phyloP scores from a whole-genome alignment of 208 protist genomes.

The Lotmaria passim region DNA sequence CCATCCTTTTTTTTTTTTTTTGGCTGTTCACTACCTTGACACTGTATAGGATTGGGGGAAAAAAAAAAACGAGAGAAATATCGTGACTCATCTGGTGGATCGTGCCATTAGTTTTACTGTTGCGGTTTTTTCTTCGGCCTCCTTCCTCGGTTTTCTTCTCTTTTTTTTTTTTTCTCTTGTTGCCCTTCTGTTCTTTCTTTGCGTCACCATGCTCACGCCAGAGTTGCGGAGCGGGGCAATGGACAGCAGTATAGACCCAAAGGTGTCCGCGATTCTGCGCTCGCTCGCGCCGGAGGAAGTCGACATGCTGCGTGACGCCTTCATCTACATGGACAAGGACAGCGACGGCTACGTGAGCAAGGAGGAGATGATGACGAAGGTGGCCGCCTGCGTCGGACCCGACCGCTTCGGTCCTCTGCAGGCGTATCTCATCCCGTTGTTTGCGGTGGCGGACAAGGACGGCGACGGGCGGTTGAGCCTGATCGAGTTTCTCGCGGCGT shows the following conservation, averaged over 20 bases:
- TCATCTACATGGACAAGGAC: slow-evolving; percentile 86
- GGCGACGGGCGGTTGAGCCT: slow-evolving; percentile 65
- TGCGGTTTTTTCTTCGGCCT: neutral
- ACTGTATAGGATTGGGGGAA: too few relatives aligned
- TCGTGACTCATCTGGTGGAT: too few relatives aligned
- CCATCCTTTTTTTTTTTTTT: too few relatives aligned
- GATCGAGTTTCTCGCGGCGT: slow-evolving; percentile 78
- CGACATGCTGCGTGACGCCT: slow-evolving; percentile 89
- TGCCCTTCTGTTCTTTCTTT: neutral
- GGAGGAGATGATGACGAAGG: slow-evolving; percentile 61
- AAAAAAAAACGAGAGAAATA: too few relatives aligned
- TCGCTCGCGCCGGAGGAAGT: slow-evolving; percentile 76
- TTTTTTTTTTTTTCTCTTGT: slow-evolving; percentile 16
- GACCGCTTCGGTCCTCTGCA: slow-evolving; percentile 58
- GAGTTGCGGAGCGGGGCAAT: neutral
- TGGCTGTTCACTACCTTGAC: too few relatives aligned
- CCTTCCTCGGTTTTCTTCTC: neutral
- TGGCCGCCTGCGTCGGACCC: slow-evolving; percentile 46
- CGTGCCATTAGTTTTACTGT: too few relatives aligned
- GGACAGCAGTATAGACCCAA: slow-evolving; percentile 24
- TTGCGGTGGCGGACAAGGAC: slow-evolving; percentile 82
- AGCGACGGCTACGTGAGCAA: slow-evolving; percentile 75
- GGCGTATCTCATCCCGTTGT: slow-evolving; percentile 72
- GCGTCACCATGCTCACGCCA: neutral
- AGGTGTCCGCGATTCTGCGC: slow-evolving; percentile 44